Evolutionary conservation across 805 yeast species (phyloP).

Genomic region (Hanseniaspora opuntiae): DNA sequence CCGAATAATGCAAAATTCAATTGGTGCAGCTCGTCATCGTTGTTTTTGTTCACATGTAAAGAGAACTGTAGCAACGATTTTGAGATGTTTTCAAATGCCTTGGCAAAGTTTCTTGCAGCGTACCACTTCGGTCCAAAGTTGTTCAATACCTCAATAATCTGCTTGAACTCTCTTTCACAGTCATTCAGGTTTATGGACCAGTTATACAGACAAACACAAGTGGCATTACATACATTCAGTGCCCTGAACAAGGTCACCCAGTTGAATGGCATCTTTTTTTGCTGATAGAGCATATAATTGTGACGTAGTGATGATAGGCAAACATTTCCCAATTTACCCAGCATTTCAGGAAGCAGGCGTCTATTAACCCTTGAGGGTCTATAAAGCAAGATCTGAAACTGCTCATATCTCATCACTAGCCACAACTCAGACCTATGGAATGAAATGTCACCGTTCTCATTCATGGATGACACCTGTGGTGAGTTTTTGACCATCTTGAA

Average conservation of each 20-base stretch:
- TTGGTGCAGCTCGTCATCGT: slow-evolving; percentile 28
- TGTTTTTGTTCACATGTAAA: slow-evolving; percentile 26
- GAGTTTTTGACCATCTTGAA: slow-evolving; percentile 17
- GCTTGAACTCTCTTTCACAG: slow-evolving; percentile 34
- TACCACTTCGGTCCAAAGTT: slow-evolving; percentile 37
- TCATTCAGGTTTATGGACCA: slow-evolving; percentile 35
- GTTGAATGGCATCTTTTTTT: slow-evolving; percentile 33
- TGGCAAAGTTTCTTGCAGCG: slow-evolving; percentile 33
- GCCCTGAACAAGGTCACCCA: slow-evolving; percentile 39
- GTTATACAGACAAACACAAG: slow-evolving; percentile 35
- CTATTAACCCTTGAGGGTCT: slow-evolving; percentile 40
- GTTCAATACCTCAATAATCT: slow-evolving; percentile 33
- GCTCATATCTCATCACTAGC: slow-evolving; percentile 33
- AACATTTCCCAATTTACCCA: slow-evolving; percentile 33
- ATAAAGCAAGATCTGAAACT: slow-evolving; percentile 33
- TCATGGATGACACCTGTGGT: neutral
- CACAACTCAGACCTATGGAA: slow-evolving; percentile 27
- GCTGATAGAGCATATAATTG: slow-evolving; percentile 33
- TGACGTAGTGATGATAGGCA: slow-evolving; percentile 35
- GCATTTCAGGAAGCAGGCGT: slow-evolving; percentile 28
- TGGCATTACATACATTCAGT: slow-evolving; percentile 34
- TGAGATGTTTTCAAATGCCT: slow-evolving; percentile 32
- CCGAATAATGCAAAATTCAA: slow-evolving; percentile 31
- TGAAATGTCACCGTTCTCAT: slow-evolving; percentile 18
- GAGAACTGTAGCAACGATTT: slow-evolving; percentile 35